Percentiles rank a stretch among this genome's conserved stretches.
Conservation (phyloP, 1,139 yeast species). For the Martiniozyma asiatica region DNA sequence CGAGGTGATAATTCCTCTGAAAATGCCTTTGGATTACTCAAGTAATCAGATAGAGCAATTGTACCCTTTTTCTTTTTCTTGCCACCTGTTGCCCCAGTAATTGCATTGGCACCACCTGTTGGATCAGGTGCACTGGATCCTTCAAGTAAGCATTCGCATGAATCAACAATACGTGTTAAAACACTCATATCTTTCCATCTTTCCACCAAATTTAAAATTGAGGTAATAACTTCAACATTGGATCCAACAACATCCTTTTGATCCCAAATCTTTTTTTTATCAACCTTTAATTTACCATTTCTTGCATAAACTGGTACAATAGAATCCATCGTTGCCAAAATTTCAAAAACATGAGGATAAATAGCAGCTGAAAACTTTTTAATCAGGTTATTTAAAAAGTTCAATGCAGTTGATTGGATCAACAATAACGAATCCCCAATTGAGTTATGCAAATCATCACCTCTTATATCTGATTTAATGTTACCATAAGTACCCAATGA, state of each 20-base stretch:
- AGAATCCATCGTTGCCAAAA: conserved; percentile 43
- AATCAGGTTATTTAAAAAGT: conserved; percentile 29
- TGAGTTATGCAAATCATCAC: conserved; percentile 28
- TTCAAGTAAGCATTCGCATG: conserved; percentile 33
- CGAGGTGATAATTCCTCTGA: conserved; percentile 27
- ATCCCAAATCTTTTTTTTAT: conserved; percentile 23
- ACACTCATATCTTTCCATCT: conserved; percentile 29
- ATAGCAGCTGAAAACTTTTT: conserved; percentile 32
- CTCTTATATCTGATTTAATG: conserved; percentile 47
- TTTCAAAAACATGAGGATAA: conserved; percentile 35
- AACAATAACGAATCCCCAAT: conserved; percentile 31
- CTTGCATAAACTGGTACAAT: conserved; percentile 28
- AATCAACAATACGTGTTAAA: conserved; percentile 34
- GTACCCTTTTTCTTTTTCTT: conserved; percentile 27
- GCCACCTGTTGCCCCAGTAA: neutral
- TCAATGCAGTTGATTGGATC: conserved; percentile 34
- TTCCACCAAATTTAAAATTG: conserved; percentile 25
- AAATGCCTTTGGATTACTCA: conserved; percentile 58
- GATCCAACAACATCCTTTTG: conserved; percentile 24
- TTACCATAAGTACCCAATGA: conserved; percentile 44
- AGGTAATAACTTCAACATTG: conserved; percentile 23
- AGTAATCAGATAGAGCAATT: conserved; percentile 53
- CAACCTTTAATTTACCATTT: conserved; percentile 27
- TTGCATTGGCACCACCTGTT: conserved; percentile 4
- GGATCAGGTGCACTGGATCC: conserved; percentile 23